phyloP scores from a whole-genome alignment of 2,329 filamentous ascomycete species.

The Dactylellina drechsleri region DNA sequence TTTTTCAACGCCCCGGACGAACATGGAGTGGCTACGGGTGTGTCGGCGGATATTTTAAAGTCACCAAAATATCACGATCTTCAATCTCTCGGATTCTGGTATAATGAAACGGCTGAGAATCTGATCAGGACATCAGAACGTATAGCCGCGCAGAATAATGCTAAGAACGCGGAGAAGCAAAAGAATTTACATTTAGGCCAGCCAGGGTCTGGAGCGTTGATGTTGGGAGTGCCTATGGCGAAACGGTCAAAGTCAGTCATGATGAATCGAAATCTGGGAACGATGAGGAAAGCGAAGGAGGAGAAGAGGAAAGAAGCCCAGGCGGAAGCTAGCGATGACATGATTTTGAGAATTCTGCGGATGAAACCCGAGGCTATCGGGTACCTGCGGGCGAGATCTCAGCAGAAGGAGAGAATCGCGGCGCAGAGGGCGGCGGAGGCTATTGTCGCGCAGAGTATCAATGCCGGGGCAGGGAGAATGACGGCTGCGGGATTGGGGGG shows the following conservation, averaged over 20 bases:
- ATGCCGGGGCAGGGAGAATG: conserved; percentile 66
- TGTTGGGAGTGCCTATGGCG: conserved; percentile 64
- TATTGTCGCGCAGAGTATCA: conserved; percentile 92
- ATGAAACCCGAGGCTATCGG: conserved; percentile 91
- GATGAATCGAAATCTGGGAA: conserved; percentile 91
- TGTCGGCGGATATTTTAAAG: conserved; percentile 89
- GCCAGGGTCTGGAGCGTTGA: conserved; percentile 62
- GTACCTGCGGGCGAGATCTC: conserved; percentile 88
- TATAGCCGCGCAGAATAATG: conserved; percentile 88
- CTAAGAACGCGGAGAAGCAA: conserved; percentile 77
- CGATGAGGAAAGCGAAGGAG: conserved; percentile 94
- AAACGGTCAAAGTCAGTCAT: conserved; percentile 79
- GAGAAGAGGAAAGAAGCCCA: conserved; percentile 95
- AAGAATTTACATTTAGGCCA: conserved; percentile 75
- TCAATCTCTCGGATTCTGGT: conserved; percentile 97
- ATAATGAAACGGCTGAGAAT: conserved; percentile 90
- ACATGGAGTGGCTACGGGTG: conserved; percentile 82
- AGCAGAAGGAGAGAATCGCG: conserved; percentile 92
- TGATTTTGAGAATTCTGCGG: conserved; percentile 92
- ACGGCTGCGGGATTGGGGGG: conserved; percentile 56
- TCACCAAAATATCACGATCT: conserved; percentile 98
- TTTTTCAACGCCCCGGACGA: conserved; percentile 97
- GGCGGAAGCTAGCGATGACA: conserved; percentile 95
- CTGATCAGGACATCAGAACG: conserved; percentile 94
- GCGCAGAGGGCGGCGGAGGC: conserved; percentile 89